phyloP scores from a whole-genome alignment of 2,329 filamentous ascomycete species.

The Paraphoma chrysanthemicola region DNA sequence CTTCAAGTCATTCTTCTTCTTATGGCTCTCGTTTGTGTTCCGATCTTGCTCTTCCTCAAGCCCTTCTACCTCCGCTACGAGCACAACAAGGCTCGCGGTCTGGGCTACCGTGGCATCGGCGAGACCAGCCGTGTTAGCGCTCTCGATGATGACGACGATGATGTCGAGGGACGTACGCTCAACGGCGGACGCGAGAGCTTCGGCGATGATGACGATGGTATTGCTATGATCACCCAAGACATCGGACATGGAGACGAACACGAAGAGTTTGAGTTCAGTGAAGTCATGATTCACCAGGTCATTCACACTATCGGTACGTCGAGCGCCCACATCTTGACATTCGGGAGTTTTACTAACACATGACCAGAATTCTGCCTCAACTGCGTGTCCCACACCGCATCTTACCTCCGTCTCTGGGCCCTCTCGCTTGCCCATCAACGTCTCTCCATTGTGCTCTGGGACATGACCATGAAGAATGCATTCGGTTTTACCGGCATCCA shows the following conservation, averaged over 20 bases:
- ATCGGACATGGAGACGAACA: constrained; percentile 77
- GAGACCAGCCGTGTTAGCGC: constrained; percentile 89
- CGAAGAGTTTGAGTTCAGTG: constrained; percentile 96
- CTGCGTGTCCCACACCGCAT: constrained; percentile 98
- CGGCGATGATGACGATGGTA: constrained; percentile 79
- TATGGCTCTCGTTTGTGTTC: constrained; percentile 84
- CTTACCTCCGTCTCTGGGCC: constrained; percentile 98
- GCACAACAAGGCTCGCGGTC: constrained; percentile 84
- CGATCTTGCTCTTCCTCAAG: constrained; percentile 91
- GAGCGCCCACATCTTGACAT: background rate
- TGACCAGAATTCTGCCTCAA: constrained; percentile 92
- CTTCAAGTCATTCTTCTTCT: constrained; percentile 83
- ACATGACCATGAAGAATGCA: constrained; percentile 86
- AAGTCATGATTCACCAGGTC: constrained; percentile 98
- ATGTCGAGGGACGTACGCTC: constrained; percentile 64
- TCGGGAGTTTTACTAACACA: constrained; percentile 27
- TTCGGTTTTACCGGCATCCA: constrained; percentile 70
- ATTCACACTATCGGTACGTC: constrained; percentile 95
- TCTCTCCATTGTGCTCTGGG: constrained; percentile 93
- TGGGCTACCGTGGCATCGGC: constrained; percentile 92
- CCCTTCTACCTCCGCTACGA: constrained; percentile 94
- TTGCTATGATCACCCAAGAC: constrained; percentile 88
- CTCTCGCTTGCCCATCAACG: constrained; percentile 97
- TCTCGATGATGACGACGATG: constrained; percentile 88
- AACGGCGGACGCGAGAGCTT: constrained; percentile 70